A percentile compares a stretch with the other conserved stretches of the same genome.
phyloP scores from a whole-genome alignment of 192 early-diverging fungal genomes.

The Coemansia sp. region DNA sequence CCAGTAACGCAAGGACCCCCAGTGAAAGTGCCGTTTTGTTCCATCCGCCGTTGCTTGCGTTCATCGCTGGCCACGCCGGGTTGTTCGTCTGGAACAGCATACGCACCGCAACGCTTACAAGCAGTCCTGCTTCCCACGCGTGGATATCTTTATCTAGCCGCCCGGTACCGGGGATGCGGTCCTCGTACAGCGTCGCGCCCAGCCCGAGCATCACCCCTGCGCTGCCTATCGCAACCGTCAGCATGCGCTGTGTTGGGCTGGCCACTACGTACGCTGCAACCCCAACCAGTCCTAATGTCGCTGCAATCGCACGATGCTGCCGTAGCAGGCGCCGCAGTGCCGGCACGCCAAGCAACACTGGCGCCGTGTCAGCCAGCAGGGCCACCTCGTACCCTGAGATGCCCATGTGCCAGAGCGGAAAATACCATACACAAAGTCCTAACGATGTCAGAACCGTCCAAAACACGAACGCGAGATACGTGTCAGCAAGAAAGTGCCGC shows the following conservation, averaged over 20 bases:
- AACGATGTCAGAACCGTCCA: slow-evolving; percentile 81
- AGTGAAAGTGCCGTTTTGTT: slow-evolving; percentile 65
- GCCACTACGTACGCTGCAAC: slow-evolving; percentile 60
- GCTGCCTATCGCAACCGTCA: slow-evolving; percentile 59
- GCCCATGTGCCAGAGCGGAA: slow-evolving; percentile 84
- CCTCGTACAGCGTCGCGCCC: slow-evolving; percentile 59
- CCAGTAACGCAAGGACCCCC: slow-evolving; percentile 60
- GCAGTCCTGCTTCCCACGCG: slow-evolving; percentile 67
- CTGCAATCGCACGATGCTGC: slow-evolving; percentile 57
- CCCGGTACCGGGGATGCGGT: slow-evolving; percentile 50
- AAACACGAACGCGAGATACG: slow-evolving; percentile 73
- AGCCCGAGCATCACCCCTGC: slow-evolving; percentile 60
- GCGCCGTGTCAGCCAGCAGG: slow-evolving; percentile 61
- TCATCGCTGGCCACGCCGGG: slow-evolving; percentile 83
- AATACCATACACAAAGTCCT: slow-evolving; percentile 73
- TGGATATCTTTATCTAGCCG: slow-evolving; percentile 63
- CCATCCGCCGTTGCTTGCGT: slow-evolving; percentile 67
- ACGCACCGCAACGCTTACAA: slow-evolving; percentile 68
- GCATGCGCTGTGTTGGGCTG: slow-evolving; percentile 61
- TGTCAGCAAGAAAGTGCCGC: slow-evolving; percentile 60
- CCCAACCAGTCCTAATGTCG: slow-evolving; percentile 61
- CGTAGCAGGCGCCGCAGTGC: slow-evolving; percentile 56
- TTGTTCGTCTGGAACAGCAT: slow-evolving; percentile 78
- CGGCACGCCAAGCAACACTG: slow-evolving; percentile 60
- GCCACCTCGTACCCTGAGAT: slow-evolving; percentile 77